Conservation (phyloP, 192 early-diverging fungal species). For the Mortierella hygrophila region DNA sequence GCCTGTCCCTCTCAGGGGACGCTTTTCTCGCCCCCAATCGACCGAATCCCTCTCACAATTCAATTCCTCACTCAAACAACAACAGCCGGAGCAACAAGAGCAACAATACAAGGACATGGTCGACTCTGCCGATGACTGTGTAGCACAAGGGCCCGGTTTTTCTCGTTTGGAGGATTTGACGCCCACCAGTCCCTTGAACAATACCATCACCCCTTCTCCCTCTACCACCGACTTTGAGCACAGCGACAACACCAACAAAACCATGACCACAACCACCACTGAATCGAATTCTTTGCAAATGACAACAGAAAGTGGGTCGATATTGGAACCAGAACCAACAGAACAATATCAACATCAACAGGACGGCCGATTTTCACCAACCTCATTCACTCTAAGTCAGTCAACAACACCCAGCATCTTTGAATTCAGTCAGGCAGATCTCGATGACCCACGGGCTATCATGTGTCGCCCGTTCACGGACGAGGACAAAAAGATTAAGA, state of each 20-base stretch:
- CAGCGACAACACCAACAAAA: not conserved
- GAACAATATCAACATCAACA: not conserved
- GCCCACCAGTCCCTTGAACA: not conserved
- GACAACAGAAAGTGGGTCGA: not conserved
- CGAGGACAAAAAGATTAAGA: slow-evolving; percentile 64
- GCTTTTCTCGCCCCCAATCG: not conserved
- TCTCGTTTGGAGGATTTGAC: not conserved
- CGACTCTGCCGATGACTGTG: not conserved
- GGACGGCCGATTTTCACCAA: not conserved
- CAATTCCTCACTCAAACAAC: not conserved
- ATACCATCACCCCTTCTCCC: not conserved
- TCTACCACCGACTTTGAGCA: not conserved
- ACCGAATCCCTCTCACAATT: not conserved
- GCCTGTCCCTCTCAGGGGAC: not conserved
- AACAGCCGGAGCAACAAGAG: not conserved
- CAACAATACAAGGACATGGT: not conserved
- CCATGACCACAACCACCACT: not conserved
- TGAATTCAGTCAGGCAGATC: slow-evolving; percentile 28
- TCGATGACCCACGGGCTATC: slow-evolving; percentile 38
- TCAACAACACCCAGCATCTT: slow-evolving; percentile 9
- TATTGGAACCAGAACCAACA: not conserved
- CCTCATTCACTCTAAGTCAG: not conserved
- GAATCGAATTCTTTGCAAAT: slow-evolving; percentile 1
- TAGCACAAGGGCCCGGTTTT: not conserved
- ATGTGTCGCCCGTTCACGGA: slow-evolving; percentile 36